phyloP scores from a whole-genome alignment of 2,329 filamentous ascomycete species.

The Trichophyton rubrum region DNA sequence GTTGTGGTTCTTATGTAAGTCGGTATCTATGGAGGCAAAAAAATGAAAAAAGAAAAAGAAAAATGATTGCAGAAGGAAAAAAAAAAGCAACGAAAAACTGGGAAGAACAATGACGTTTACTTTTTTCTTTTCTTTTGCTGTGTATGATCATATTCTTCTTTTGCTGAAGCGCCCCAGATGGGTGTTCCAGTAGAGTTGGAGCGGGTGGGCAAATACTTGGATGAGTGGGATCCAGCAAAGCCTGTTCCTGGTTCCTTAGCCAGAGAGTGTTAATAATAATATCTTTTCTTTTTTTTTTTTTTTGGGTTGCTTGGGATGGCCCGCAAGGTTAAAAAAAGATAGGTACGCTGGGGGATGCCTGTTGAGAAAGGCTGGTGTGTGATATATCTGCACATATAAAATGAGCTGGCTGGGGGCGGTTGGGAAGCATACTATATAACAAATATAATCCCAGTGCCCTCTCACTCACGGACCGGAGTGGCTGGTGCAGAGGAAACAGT shows the following conservation, averaged over 20 bases:
- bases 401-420: neutral
- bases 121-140: neutral
- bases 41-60: neutral
- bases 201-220: neutral
- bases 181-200: neutral
- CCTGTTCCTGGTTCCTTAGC: constrained; percentile 1
- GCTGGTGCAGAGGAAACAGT: neutral
- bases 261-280: neutral
- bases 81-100: neutral
- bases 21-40: too few species aligned
- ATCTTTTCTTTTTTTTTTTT: neutral
- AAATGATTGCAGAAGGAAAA: neutral
- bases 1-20: neutral
- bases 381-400: neutral
- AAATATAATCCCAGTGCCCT: neutral
- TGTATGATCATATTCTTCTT: neutral
- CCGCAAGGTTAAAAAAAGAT: neutral
- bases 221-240: neutral
- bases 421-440: neutral
- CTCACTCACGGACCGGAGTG: neutral
- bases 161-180: neutral
- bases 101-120: neutral
- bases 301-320: neutral
- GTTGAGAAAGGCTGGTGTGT: neutral
- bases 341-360: neutral